phyloP scores from a whole-genome alignment of 345 rosid genomes.

The Geranium brycei region DNA sequence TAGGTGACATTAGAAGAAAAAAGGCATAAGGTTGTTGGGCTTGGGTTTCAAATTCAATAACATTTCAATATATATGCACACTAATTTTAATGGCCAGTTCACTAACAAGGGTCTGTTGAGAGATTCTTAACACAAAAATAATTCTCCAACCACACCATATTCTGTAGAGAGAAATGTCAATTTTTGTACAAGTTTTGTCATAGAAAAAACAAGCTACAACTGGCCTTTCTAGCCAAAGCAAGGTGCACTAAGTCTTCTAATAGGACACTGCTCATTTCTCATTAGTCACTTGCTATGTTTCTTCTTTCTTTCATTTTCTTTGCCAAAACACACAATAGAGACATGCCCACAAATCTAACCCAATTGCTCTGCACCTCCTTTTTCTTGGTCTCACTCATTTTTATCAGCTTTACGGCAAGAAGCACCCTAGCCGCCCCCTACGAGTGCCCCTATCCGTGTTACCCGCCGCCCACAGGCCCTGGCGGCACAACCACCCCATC shows the following conservation, averaged over 20 bases:
- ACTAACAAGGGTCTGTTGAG: no score
- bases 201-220: no score
- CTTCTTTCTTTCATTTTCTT: neutral
- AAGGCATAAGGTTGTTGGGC: no score
- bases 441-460: neutral
- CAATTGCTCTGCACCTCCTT: neutral
- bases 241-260: neutral
- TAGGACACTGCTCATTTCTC: neutral
- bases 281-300: neutral
- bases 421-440: neutral
- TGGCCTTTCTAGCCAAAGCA: neutral
- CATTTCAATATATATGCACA: no score
- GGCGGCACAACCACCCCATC: neutral
- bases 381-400: neutral
- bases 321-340: neutral
- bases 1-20: no score
- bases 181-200: no score
- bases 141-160: no score
- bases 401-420: neutral
- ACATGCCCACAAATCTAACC: neutral
- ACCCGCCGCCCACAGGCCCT: neutral
- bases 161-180: no score
- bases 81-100: no score
- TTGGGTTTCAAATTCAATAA: no score
- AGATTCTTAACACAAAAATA: no score